These are phyloP conservation scores for Eudorina sp. DNA, from an alignment of 139 green algal genomes.

Conservation along the genomic window DNA sequence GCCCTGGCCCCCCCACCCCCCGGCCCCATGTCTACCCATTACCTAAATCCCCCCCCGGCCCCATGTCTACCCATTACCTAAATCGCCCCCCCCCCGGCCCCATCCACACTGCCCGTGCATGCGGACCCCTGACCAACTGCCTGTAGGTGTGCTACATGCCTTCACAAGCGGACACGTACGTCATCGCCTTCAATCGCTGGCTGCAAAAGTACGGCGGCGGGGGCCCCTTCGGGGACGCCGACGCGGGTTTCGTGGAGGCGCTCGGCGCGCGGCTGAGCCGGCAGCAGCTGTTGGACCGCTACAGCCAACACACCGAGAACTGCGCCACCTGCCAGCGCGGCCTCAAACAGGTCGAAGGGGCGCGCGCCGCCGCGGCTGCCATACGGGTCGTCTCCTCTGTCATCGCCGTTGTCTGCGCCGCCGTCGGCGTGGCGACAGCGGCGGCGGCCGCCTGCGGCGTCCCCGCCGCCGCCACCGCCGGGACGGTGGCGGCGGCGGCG, in stretches of 20 bases:
- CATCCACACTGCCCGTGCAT: neutral
- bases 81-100: neutral
- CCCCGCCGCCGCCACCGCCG: neutral
- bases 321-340: constrained; percentile 44
- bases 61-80: too few species aligned
- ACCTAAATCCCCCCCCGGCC: too few species aligned
- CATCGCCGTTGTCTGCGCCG: constrained; percentile 10
- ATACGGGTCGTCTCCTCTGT: neutral
- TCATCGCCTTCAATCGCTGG: constrained; percentile 53
- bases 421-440: constrained; percentile 1
- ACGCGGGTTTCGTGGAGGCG: constrained; percentile 7
- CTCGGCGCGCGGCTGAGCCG: constrained; percentile 35
- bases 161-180: constrained; percentile 38
- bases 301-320: constrained; percentile 50
- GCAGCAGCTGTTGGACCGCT: constrained; percentile 53
- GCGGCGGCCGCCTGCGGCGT: neutral
- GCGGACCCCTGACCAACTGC: too few species aligned
- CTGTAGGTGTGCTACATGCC: constrained; percentile 48
- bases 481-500: neutral
- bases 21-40: too few species aligned
- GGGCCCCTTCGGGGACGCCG: constrained; percentile 43
- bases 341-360: neutral
- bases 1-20: too few species aligned
- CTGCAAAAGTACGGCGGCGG: constrained; percentile 47
- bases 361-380: neutral